phyloP scores from a whole-genome alignment of 2,329 filamentous ascomycete species.

The Botrytis medusae region DNA sequence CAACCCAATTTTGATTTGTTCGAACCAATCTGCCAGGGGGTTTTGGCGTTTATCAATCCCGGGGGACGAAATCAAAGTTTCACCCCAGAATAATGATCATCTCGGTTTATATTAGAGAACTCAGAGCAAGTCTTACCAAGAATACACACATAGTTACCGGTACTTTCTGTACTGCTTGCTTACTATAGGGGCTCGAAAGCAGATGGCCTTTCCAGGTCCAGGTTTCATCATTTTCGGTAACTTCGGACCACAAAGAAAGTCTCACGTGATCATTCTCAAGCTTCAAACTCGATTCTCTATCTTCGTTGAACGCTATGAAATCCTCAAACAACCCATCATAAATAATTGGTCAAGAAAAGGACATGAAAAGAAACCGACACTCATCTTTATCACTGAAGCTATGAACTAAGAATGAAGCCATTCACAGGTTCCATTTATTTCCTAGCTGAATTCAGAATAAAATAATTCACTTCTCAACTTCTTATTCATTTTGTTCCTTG shows the following conservation, averaged over 20 bases:
- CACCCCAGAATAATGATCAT: not conserved
- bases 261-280: not conserved
- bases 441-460: not conserved
- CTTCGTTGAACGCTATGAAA: not conserved
- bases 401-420: not conserved
- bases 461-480: not conserved
- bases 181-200: not conserved
- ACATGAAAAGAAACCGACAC: not conserved
- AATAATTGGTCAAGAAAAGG: not conserved
- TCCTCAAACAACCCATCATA: not conserved
- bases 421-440: not conserved
- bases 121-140: too few species aligned
- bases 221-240: not conserved
- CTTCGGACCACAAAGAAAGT: not conserved
- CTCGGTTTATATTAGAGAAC: too few species aligned
- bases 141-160: too few species aligned
- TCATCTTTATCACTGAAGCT: not conserved
- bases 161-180: not conserved
- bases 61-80: not conserved
- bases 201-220: not conserved
- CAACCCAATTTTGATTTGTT: conserved; percentile 12
- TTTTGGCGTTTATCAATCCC: not conserved
- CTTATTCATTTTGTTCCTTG: not conserved
- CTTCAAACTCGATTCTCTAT: not conserved
- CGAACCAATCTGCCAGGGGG: not conserved